Evolutionary conservation across 371 early-diverging fungal species (phyloP), one percentile per base, ranked within the genome.

Genomic region (Conidiobolus incongruus): DNA sequence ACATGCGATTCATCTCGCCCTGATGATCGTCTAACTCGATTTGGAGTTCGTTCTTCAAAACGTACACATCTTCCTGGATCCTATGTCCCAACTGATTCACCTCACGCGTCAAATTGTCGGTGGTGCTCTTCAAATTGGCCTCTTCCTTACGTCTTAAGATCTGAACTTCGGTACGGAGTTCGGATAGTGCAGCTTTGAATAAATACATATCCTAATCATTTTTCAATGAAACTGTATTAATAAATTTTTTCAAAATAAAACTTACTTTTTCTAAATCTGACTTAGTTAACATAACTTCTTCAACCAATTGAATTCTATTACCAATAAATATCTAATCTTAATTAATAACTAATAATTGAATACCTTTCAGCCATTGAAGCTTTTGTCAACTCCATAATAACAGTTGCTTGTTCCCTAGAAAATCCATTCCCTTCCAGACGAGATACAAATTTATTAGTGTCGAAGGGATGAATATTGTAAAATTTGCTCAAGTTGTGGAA

Each of bases 11-110:
- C 1, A 72, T 68, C 36, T 91, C 94, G 28, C 85, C 71, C 50
- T 83, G 83, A 50, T 81, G 73, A 49, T 78, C 79, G 53, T 87
- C 88, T 62, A 93, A 54, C 52, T 93, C 94, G 52, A 91, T 72
- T 15, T 75, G 68, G 28, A 91, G 75, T 16, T 90, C 88, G 6
- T 76, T 68, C 54, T 85, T 82, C 60, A 91, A 56, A 24, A 66
- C 66, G 0, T 73, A 67, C 13, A 83, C 63, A 26, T 77, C 72
- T 44, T 91, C 90, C 12, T 70, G 65, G 16, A 83, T 55, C 32
- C 66, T 62, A 38, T 82, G 84, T 26, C 64, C 68, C 51, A 90
- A 42, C 0, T 65, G 56, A 40, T 88, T 86, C 5, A 89, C 68
- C 44, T 85, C 86, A 19, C 86, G 64, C 40, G 72, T 64, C n/a